A percentile compares a stretch with the other conserved stretches of the same genome.
Evolutionary conservation across 2,329 filamentous ascomycete genomes (phyloP).

Genomic region (Apiospora saccharicola): DNA sequence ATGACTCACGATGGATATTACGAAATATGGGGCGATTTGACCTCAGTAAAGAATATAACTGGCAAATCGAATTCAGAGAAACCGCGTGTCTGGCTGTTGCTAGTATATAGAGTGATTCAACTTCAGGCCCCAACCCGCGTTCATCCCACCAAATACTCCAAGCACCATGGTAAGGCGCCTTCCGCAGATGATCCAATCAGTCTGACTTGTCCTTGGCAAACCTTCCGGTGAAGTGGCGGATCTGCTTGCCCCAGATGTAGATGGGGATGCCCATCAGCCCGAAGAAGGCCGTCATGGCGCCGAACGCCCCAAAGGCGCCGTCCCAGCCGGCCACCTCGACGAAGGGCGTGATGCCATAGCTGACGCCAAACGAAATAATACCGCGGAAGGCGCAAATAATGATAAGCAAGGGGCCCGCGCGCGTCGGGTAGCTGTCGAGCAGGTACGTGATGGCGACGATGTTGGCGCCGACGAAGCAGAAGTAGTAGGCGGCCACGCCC

Average conservation of each 20-base stretch:
- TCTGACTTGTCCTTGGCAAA: constrained; percentile 31
- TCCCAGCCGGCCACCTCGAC: constrained; percentile 41
- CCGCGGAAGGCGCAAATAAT: constrained; percentile 55
- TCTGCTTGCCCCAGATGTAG: constrained; percentile 43
- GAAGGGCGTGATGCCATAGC: constrained; percentile 40
- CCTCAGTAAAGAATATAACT: neutral
- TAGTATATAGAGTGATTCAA: constrained; percentile 5
- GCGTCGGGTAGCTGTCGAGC: constrained; percentile 52
- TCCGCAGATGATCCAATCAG: neutral
- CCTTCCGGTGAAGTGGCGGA: constrained; percentile 37
- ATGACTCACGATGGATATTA: neutral
- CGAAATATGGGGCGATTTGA: neutral
- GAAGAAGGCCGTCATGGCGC: constrained; percentile 40
- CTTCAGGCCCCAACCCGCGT: neutral
- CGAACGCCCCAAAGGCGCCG: constrained; percentile 43
- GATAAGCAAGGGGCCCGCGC: constrained; percentile 50
- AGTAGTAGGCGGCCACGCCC: constrained; percentile 41
- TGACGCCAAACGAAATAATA: constrained; percentile 52
- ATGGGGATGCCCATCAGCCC: constrained; percentile 41
- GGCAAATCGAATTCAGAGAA: neutral
- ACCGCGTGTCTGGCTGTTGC: neutral
- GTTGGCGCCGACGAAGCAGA: constrained; percentile 50
- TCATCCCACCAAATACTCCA: neutral
- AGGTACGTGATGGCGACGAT: constrained; percentile 53
- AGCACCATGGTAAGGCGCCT: neutral